Conservation (phyloP, 208 protist genomes). For the Leishmania aethiopica region DNA sequence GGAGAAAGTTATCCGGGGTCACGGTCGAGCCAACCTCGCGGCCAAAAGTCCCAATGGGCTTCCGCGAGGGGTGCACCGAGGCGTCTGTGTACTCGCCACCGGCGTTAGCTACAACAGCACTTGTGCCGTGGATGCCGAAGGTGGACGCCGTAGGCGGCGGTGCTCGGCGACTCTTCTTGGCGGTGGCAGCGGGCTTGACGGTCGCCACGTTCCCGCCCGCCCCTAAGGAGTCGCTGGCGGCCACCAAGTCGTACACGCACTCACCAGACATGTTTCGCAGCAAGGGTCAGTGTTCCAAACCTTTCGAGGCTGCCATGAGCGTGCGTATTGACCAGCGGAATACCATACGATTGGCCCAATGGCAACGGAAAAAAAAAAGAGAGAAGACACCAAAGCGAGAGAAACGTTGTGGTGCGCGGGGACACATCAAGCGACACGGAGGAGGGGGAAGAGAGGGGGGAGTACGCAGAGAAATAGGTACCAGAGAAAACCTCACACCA, state of each 20-base stretch:
- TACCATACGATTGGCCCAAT: neutral
- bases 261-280: slow-evolving; percentile 77
- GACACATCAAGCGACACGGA: neutral
- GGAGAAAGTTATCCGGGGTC: slow-evolving; percentile 68
- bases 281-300: neutral
- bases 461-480: slow-evolving; percentile 1
- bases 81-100: slow-evolving; percentile 77
- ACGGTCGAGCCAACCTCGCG: slow-evolving; percentile 65
- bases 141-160: slow-evolving; percentile 86
- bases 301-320: slow-evolving; percentile 2
- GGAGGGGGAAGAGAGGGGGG: neutral
- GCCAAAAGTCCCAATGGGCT: slow-evolving; percentile 81
- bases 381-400: neutral
- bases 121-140: slow-evolving; percentile 89
- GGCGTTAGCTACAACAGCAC: slow-evolving; percentile 78
- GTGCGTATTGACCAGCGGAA: neutral
- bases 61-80: slow-evolving; percentile 81
- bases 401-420: neutral
- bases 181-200: slow-evolving; percentile 13
- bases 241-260: slow-evolving; percentile 85
- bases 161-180: slow-evolving; percentile 42
- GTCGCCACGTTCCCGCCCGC: slow-evolving; percentile 4
- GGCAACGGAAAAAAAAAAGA: neutral
- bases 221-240: slow-evolving; percentile 28
- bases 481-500: neutral